Conservation (phyloP, 495 filamentous ascomycete species). For the Jackrogersella multiformis region DNA sequence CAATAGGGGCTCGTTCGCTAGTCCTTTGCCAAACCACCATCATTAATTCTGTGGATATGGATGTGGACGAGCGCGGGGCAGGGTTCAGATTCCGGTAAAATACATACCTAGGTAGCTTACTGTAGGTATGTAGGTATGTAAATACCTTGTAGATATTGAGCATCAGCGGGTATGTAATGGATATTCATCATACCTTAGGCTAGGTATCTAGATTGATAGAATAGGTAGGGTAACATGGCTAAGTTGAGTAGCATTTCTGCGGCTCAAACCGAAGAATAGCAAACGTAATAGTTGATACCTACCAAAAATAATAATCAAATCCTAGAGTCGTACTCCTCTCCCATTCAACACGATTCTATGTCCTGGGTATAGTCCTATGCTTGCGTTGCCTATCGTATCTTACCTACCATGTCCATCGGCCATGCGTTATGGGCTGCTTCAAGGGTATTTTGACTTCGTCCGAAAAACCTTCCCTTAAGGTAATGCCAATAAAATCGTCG, state of each 20-base stretch:
- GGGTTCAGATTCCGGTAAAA: slow-evolving; percentile 27
- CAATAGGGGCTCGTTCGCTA: slow-evolving; percentile 1
- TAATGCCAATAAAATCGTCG: slow-evolving; percentile 27
- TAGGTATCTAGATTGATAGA: too few species aligned
- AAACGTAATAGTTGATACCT: slow-evolving; percentile 11
- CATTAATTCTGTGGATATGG: slow-evolving; percentile 20
- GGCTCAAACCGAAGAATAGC: slow-evolving; percentile 23
- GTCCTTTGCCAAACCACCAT: slow-evolving; percentile 11
- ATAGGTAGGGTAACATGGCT: not conserved
- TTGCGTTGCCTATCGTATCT: slow-evolving; percentile 2
- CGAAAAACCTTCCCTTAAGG: slow-evolving; percentile 5
- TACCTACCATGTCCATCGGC: slow-evolving; percentile 6
- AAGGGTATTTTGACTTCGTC: slow-evolving; percentile 23
- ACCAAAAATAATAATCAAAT: too few species aligned
- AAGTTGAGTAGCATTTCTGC: slow-evolving; percentile 28
- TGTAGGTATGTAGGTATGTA: too few species aligned
- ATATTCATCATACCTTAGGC: too few species aligned
- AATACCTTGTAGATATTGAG: too few species aligned
- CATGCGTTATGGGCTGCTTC: slow-evolving; percentile 7
- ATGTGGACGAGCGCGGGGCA: slow-evolving; percentile 27
- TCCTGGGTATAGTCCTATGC: slow-evolving; percentile 37
- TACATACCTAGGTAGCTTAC: slow-evolving; percentile 3
- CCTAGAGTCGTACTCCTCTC: not conserved
- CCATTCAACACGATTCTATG: slow-evolving; percentile 27
- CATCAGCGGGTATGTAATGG: too few species aligned